Evolutionary conservation across 345 rosid species (phyloP), one percentile per base, ranked within the genome.

Genomic region (Hirschfeldia incana): DNA sequence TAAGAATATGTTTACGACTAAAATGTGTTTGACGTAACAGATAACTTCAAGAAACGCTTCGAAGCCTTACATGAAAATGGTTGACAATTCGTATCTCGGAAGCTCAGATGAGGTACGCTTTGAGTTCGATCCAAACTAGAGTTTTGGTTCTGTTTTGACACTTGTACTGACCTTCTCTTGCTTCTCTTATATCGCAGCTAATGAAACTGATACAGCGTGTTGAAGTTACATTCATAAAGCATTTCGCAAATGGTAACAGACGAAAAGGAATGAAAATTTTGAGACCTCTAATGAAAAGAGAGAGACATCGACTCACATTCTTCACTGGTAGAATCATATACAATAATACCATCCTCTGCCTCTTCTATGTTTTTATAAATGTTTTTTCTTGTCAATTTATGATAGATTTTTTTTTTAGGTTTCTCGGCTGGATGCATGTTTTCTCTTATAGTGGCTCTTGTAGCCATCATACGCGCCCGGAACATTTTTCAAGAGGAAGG

Each of bases 141-240:
- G 33, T 11, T 37, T 2, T 7, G 13, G 5, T 72, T 27, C 60
- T 42, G 33, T 67, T 28, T 0, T 26, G 8, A 5, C 7, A 1
- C 4, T 26, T 67, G 39, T 36, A 59, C 21, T 66, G 42, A 78
- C 5, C 5, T 27, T 73, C 28, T 78, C 49, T 33, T 29, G 32
- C 63, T 26, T 59, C 63, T 27, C 33, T 59, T 59, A 1, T 29
- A n/a, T 72, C 3, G 5, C 67, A 88, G 89, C 81, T 88, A 28
- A 74, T 78, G 70, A 88, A 75, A 82, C 83, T 88, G 8, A 76
- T 87, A 84, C 87, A 85, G 29, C 84, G 91, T 51, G 91, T 86
- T 29, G 94, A 90, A 81, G 84, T 81, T 5, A 87, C 91, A 33
- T 88, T 86, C 78, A 80, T 88, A 42, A 90, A 90, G 74, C 90